Evolutionary conservation across 2,329 filamentous ascomycete species (phyloP).

Genomic region (Triangularia setosa): DNA sequence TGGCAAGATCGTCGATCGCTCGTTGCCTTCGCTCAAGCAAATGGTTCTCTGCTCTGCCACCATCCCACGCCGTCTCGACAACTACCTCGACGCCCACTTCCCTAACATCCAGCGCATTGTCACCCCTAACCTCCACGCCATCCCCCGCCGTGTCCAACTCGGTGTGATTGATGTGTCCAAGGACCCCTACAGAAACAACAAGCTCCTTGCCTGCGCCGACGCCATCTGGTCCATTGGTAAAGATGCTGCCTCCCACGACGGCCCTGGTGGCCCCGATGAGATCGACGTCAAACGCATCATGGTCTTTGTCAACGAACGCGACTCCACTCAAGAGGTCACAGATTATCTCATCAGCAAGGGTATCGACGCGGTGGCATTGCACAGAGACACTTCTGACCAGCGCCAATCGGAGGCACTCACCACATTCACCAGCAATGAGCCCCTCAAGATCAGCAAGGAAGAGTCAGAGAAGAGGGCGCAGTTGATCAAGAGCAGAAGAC

Average conservation of each 20-base stretch:
- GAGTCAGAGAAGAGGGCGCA: conserved; percentile 8
- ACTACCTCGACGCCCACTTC: conserved; percentile 74
- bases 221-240: conserved; percentile 91
- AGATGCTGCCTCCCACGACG: conserved; percentile 59
- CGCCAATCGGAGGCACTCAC: conserved; percentile 73
- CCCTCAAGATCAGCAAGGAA: conserved; percentile 29
- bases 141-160: conserved; percentile 89
- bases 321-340: conserved; percentile 77
- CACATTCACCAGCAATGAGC: conserved; percentile 61
- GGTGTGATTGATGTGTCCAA: conserved; percentile 88
- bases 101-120: conserved; percentile 81
- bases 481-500: conserved; percentile 6
- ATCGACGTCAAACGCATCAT: conserved; percentile 78
- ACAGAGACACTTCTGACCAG: conserved; percentile 75
- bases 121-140: conserved; percentile 93
- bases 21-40: conserved; percentile 76
- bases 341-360: conserved; percentile 78
- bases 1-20: conserved; percentile 74
- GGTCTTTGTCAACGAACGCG: conserved; percentile 95
- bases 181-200: conserved; percentile 91
- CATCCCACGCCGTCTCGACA: conserved; percentile 85
- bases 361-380: conserved; percentile 81
- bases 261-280: conserved; percentile 45
- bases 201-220: conserved; percentile 88
- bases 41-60: conserved; percentile 93